phyloP scores from a whole-genome alignment of 305 asterid genomes.

The Petunia hybrid region DNA sequence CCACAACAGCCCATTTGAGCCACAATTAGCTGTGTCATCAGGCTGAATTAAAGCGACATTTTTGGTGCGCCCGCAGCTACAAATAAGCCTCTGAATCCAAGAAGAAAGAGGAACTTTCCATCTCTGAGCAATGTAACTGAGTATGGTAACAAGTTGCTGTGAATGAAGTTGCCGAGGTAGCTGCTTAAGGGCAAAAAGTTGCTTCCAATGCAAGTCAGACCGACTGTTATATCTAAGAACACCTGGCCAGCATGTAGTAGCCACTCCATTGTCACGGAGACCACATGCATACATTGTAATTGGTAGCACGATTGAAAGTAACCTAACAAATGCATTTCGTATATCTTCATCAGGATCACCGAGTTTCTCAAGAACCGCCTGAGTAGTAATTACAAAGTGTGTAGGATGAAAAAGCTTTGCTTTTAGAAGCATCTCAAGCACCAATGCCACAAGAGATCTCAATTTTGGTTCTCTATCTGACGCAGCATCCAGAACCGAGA shows the following conservation, averaged over 20 bases:
- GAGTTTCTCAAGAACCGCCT: constrained; percentile 78
- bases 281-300: constrained; percentile 74
- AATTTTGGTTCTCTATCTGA: constrained; percentile 92
- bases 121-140: constrained; percentile 96
- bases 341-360: constrained; percentile 91
- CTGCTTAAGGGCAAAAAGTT: constrained; percentile 87
- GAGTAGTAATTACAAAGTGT: constrained; percentile 71
- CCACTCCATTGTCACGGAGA: constrained; percentile 62
- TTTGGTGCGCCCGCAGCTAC: constrained; percentile 68
- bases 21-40: constrained; percentile 67
- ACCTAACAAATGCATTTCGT: constrained; percentile 66
- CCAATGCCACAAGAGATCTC: constrained; percentile 74
- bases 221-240: constrained; percentile 51
- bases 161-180: constrained; percentile 89
- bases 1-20: constrained; percentile 70
- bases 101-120: constrained; percentile 96
- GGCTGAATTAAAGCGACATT: constrained; percentile 55
- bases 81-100: constrained; percentile 92
- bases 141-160: constrained; percentile 90
- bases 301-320: constrained; percentile 79
- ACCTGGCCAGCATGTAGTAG: constrained; percentile 54
- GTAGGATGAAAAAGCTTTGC: constrained; percentile 88
- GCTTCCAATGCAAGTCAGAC: constrained; percentile 81
- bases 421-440: constrained; percentile 75
- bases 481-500: constrained; percentile 73